Evolutionary conservation across 2,329 filamentous ascomycete genomes (phyloP), one percentile per base, ranked within the genome.

Genomic region (Trichoderma harzianum): DNA sequence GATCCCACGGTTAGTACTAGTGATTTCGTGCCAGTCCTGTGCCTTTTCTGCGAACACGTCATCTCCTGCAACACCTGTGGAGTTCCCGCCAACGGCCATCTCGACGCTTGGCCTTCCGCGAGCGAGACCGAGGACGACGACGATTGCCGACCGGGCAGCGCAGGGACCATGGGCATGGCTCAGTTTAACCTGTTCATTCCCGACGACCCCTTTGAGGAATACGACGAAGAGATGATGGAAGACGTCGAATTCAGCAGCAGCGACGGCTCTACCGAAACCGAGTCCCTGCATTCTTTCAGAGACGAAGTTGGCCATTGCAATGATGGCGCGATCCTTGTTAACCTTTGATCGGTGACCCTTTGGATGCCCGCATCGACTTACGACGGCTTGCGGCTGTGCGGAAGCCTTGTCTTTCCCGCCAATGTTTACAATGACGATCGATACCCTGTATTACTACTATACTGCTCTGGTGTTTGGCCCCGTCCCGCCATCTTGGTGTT

Each of bases 1-100:
- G 96, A 99, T 88, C 96, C 96, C 83, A 99, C 97, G 90, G 95
- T 99, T 92, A 89, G 95, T 97, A 61, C 51, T 67, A 30, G 57
- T 69, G 80, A 83, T 77, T 76, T 81, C 79, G 79, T 82, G 79
- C 79, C 79, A 74, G 75, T 81, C 71, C 74, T 84, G 73, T 88
- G 86, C 79, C 79, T 85, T 69, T 78, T 81, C 72, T 88, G 86
- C 76, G 86, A 85, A 74, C 70, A 74, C 70, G 76, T 84, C 73
- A 80, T 87, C 72, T 76, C 78, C 61, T 87, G 85, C 78, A 78
- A 76, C 72, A 78, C 77, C 30, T 86, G 85, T 73, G 78, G 78
- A 43, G 74, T 77, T 34, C 72, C 77, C 69, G 75, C 75, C 69
- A 69, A 75, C 66, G 76, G 71, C 62, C 72, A 72, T 58, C 71